Evolutionary conservation across 768 basidiomycete genomes (phyloP), one percentile per base, ranked within the genome.

Genomic region (Tulasnella sp.): DNA sequence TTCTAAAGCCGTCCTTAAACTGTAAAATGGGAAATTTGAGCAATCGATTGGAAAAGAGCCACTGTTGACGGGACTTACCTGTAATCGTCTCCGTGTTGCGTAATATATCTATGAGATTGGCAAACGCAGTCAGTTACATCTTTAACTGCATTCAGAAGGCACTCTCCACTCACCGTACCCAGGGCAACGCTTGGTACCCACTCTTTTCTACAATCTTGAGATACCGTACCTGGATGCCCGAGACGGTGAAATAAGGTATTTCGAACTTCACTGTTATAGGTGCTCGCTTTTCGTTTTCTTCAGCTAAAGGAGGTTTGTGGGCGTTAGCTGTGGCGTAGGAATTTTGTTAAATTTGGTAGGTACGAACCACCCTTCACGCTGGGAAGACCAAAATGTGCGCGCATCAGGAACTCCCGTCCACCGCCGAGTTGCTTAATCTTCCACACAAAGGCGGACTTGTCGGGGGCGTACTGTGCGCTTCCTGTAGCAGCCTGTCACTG

Each of bases 201-300:
- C 87, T 90, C 77, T 98, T 98, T 71, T 99, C 96, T 0, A 98
- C 92, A 51, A 99, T 91, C 71, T 98, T 98, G 61, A 99, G 77
- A 69, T 98, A 98, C 50, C 96, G 81, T 12, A 99, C 96, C 70
- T 97, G 94, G 58, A 97, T 92, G 3, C 93, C 93, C 0, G 91
- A 93, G 4, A 96, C 91, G 0, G 94, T 98, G 68, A 97, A 98
- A 71, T 98, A 98, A 0, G 96, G 94, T 39, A 99, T 97, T 72
- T 98, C 94, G 62, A 92, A 99, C 70, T 90, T 92, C 68, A 97
- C 94, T 0, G 88, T 88, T 61, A 98, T 96, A 0, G 96, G 96
- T 8, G 92, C 83, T 19, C 90, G 84, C 65, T 90, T 89, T 61
- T 93, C 91, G 36, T 78, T 72, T 41, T 93, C 90, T 71, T 82